Percentiles rank a stretch among this genome's conserved stretches.
Conservation (phyloP, 202 grass and related monocot species). For the Panicum virgatum region DNA sequence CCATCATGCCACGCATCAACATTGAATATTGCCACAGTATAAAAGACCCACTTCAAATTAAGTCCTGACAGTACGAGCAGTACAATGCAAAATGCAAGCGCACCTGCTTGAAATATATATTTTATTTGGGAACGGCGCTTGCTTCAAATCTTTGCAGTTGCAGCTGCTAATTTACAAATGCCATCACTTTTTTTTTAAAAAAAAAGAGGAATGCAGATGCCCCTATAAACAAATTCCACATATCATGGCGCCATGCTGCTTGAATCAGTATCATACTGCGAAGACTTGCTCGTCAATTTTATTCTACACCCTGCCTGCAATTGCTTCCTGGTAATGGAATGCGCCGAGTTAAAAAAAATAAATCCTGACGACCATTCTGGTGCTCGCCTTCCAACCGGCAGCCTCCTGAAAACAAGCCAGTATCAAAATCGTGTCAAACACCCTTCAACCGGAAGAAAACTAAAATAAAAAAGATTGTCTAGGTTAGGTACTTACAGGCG, state of each 20-base stretch:
- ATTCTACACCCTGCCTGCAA: neutral
- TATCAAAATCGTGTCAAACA: neutral
- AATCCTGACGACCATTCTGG: constrained; percentile 10
- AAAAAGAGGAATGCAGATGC: neutral
- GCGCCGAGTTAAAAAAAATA: constrained; percentile 8
- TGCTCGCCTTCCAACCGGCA: constrained; percentile 48
- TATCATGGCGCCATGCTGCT: constrained; percentile 19
- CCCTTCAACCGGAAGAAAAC: constrained; percentile 25
- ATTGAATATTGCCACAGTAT: neutral
- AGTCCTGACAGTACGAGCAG: neutral
- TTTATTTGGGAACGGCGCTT: neutral
- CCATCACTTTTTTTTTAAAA: too few species aligned
- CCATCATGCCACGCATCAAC: neutral
- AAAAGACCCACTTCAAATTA: neutral
- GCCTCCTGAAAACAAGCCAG: constrained; percentile 35
- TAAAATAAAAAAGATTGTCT: neutral
- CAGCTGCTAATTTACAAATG: neutral
- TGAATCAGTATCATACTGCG: neutral
- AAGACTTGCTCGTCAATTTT: neutral
- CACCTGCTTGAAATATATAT: neutral
- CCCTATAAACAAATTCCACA: constrained; percentile 15
- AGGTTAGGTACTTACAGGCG: neutral
- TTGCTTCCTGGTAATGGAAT: constrained; percentile 14
- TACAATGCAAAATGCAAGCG: neutral
- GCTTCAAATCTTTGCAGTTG: neutral